Evolutionary conservation across 139 green algal genomes (phyloP).

Genomic region (Deuterostichococcus epilithicus): DNA sequence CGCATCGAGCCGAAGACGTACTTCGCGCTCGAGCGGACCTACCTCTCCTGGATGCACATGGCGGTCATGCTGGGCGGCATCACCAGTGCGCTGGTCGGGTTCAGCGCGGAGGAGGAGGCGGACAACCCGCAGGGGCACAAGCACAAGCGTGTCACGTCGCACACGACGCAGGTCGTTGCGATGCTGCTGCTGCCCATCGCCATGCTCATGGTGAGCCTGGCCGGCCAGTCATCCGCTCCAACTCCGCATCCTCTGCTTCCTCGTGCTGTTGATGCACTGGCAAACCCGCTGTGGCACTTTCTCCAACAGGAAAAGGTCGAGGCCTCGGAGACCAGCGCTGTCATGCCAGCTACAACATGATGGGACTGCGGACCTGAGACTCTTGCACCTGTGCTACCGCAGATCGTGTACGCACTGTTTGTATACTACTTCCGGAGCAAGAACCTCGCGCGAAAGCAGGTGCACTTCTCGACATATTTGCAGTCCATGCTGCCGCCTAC

Average conservation of each 20-base stretch:
- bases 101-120: conserved; percentile 32
- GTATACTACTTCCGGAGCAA: conserved; percentile 70
- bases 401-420: conserved; percentile 63
- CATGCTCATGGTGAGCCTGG: conserved; percentile 77
- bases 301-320: no score
- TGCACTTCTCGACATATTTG: conserved; percentile 6
- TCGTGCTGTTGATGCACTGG: no score
- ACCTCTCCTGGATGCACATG: conserved; percentile 83
- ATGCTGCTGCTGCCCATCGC: conserved; percentile 71
- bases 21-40: conserved; percentile 88
- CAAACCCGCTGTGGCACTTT: no score
- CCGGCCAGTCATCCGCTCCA: no score
- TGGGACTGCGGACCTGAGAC: no score
- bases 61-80: conserved; percentile 81
- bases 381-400: neutral
- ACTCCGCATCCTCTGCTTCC: no score
- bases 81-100: conserved; percentile 70
- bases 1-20: conserved; percentile 88
- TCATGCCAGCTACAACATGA: no score
- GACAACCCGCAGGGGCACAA: conserved; percentile 2
- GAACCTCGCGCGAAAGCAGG: conserved; percentile 77
- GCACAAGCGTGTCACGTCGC: conserved; percentile 33
- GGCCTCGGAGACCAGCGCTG: no score
- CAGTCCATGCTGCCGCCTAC: no score
- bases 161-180: conserved; percentile 73